Evolutionary conservation across 2,329 filamentous ascomycete species (phyloP), one percentile per base, ranked within the genome.

Genomic region (Penicillium thymicola): DNA sequence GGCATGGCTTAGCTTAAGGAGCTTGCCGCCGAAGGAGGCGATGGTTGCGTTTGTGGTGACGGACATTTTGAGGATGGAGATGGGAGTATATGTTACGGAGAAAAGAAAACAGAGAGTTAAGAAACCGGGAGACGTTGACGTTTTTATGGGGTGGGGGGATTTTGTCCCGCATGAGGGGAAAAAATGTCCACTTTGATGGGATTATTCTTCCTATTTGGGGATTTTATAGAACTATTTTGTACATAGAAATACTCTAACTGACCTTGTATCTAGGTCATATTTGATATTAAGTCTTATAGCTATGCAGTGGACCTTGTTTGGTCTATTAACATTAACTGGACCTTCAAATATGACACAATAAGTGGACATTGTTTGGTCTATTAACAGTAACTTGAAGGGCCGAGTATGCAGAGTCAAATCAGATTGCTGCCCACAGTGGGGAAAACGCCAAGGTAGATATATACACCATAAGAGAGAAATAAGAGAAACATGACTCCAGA

Each of bases 21-120:
- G 88, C 78, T 92, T 92, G 72, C 94, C 94, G 72, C 92, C 93
- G 73, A 97, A 97, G 74, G 87, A 90, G 80, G 87, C 83, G 76
- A 97, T 96, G 61, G 89, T 90, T 59, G 90, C 88, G 74, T 89
- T 95, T 65, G 89, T 96, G 72, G 89, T 90, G 81, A 97, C 92
- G 58, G 89, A 81, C 92, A 94, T 94, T 61, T 58, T 63, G 58
- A 21, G 7, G 7, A 23, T 36, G 3, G 9, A 21, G 21, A 21
- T 21, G 21, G 21, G 8, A 40, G 11, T 37, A 23, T n/a, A 1
- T 34, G 16, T 5, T 42, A 27, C 36, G 25, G 40, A 44, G 36
- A 38, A 52, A 23, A 42, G 25, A 42, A 23, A 42, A 54, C 18
- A 21, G 21, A 38, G 43, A 41, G 21, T 14, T 6, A 10, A 50